phyloP scores from a whole-genome alignment of 306 rosid genomes.

The Vachellia pachyceras region DNA sequence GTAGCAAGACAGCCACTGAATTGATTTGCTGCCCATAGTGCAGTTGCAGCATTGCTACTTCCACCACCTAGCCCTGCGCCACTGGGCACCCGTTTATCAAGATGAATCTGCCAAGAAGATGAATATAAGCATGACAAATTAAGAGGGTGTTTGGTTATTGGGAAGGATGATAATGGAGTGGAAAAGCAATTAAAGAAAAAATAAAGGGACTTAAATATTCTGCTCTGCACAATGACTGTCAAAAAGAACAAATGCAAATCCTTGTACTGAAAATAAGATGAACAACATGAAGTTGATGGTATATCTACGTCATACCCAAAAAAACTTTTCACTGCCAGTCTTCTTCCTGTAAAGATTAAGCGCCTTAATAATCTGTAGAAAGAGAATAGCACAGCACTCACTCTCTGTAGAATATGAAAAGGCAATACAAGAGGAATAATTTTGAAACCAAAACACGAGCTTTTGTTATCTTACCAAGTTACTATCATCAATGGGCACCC shows the following conservation, averaged over 20 bases:
- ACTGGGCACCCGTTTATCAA: slow-evolving; percentile 89
- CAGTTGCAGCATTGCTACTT: slow-evolving; percentile 98
- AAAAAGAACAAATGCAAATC: neutral
- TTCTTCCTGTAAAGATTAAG: slow-evolving; percentile 94
- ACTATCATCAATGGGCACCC: slow-evolving; percentile 90
- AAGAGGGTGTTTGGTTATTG: neutral
- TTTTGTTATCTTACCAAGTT: slow-evolving; percentile 67
- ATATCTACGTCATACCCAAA: slow-evolving; percentile 71
- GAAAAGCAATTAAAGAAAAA: neutral
- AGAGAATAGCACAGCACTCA: slow-evolving; percentile 29
- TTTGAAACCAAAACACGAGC: slow-evolving; percentile 16
- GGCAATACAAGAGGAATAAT: slow-evolving; percentile 3
- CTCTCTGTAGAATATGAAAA: slow-evolving; percentile 1
- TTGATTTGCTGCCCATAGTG: slow-evolving; percentile 97
- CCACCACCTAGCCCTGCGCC: slow-evolving; percentile 99
- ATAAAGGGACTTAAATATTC: slow-evolving; percentile 3
- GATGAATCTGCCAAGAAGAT: slow-evolving; percentile 75
- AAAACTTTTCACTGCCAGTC: slow-evolving; percentile 77
- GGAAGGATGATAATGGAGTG: neutral
- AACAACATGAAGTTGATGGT: neutral
- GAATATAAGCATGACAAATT: slow-evolving; percentile 11
- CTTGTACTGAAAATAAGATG: neutral
- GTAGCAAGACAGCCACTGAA: slow-evolving; percentile 78
- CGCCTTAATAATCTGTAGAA: slow-evolving; percentile 88
- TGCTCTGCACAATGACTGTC: neutral